Evolutionary conservation across 2,329 filamentous ascomycete genomes (phyloP), one percentile per base, ranked within the genome.

Genomic region (Colletotrichum coccodes): DNA sequence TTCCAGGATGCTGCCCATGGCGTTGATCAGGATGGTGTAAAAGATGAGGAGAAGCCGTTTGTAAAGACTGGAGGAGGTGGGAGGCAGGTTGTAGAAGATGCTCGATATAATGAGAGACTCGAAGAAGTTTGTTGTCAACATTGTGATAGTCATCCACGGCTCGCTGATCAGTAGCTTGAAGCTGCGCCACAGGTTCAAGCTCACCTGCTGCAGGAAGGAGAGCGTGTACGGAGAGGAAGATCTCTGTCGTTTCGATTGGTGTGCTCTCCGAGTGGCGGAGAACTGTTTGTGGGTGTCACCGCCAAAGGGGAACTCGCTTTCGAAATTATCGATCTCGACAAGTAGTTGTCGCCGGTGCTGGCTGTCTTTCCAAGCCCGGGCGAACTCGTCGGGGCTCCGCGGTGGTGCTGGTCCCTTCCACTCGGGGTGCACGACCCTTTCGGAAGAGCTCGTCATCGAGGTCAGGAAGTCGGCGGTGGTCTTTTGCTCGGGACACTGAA

Each of bases 401-500:
- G 64, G 68, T 4, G 66, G 66, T 9, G 61, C 36, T 21, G 18
- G 36, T 0, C 59, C 64, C 11, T 42, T 57, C 59, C 54, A 70
- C 1, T 26, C 64, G 2, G 64, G 54, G 0, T 40, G 70, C 16
- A 75, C 53, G 5, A 70, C 53, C 40, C 76, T 75, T 44, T 77
- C 76, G 4, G 76, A 49, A 16, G 50, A 71, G 28, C 73, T 76
- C 2, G 82, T 84, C 6, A 85, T 79, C 2, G 90, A 89, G 3
- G 92, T 94, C 57, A 94, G 79, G 79, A 94, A 94, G 75, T 94
- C 92, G 1, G 91, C 89, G 0, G 91, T 93, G 0, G 92, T 94
- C 73, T 91, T 82, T 42, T 81, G 76, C 4, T 81, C 79, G 2
- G 81, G 81, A 26, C 80, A 91, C 26, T 87, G 82, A 72, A 92